Percentiles rank a stretch among this genome's conserved stretches.
Conservation (phyloP, 805 yeast genomes). For the Candida chauliodis region DNA sequence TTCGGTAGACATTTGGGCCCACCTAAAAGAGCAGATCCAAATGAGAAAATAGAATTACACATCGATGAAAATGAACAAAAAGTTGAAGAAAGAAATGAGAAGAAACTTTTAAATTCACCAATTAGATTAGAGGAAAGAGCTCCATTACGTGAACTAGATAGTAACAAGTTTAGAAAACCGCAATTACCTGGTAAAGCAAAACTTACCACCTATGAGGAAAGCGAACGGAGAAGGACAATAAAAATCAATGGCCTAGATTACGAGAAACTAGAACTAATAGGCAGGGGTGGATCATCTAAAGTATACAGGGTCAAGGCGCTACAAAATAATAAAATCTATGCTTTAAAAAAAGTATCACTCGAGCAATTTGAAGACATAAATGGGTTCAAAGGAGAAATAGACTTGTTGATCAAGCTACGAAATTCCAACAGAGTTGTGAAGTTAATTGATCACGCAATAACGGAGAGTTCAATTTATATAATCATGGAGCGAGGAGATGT, state of each 20-base stretch:
- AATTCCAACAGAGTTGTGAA: constrained; percentile 70
- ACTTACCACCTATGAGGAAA: constrained; percentile 12
- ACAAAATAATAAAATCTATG: constrained; percentile 57
- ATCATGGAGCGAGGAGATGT: constrained; percentile 96
- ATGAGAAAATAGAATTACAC: constrained; percentile 14
- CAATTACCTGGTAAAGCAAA: constrained; percentile 18
- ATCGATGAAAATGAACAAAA: constrained; percentile 16
- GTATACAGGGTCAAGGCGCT: constrained; percentile 72
- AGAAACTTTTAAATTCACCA: background rate
- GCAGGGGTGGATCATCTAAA: constrained; percentile 90
- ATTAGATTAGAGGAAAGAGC: background rate
- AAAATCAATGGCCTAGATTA: constrained; percentile 57
- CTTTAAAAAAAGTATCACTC: constrained; percentile 76
- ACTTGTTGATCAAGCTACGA: constrained; percentile 58
- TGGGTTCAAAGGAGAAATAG: constrained; percentile 90
- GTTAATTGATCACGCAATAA: constrained; percentile 69
- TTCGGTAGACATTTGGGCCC: constrained; percentile 45
- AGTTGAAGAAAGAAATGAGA: constrained; percentile 22
- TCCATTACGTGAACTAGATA: constrained; percentile 11
- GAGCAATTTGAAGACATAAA: constrained; percentile 75
- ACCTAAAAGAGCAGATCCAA: constrained; percentile 40
- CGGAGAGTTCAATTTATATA: constrained; percentile 58
- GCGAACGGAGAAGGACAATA: constrained; percentile 25
- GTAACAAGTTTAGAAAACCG: constrained; percentile 31
- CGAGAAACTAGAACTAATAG: constrained; percentile 73